Evolutionary conservation across 2,329 filamentous ascomycete species (phyloP).

Genomic region (Ophiostoma triangulosporum): DNA sequence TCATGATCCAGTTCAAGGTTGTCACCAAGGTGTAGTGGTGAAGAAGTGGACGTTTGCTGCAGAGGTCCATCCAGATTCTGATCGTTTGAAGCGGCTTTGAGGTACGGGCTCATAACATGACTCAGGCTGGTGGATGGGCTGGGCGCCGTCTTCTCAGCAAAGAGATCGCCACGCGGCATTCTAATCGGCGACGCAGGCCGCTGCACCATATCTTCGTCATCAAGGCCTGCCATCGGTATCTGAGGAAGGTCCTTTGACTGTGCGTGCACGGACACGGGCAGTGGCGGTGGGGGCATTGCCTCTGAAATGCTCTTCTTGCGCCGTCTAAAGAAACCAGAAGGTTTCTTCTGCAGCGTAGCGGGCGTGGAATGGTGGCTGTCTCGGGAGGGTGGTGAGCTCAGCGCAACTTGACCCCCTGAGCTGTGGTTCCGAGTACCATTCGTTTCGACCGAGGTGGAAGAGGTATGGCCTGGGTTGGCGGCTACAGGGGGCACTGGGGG

Average conservation of each 20-base stretch:
- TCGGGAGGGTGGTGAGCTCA: constrained; percentile 35
- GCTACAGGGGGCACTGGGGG: constrained; percentile 13
- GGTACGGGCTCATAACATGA: constrained; percentile 76
- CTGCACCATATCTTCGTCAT: constrained; percentile 16
- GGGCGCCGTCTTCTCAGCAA: constrained; percentile 25
- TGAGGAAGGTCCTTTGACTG: constrained; percentile 18
- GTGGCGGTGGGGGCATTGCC: constrained; percentile 40
- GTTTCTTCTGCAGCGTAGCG: constrained; percentile 64
- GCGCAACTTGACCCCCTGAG: constrained; percentile 33
- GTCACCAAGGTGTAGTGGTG: neutral
- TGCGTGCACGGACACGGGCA: constrained; percentile 26
- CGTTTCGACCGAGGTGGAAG: constrained; percentile 23
- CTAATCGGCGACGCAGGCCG: constrained; percentile 23
- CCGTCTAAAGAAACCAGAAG: constrained; percentile 85
- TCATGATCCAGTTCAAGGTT: neutral
- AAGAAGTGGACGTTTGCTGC: neutral
- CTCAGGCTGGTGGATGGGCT: constrained; percentile 70
- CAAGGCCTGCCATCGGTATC: constrained; percentile 8
- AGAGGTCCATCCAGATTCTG: neutral
- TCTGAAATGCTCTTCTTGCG: constrained; percentile 83
- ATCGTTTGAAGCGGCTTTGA: constrained; percentile 25
- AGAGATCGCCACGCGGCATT: constrained; percentile 19
- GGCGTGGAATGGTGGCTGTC: constrained; percentile 36
- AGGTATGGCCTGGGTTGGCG: constrained; percentile 18
- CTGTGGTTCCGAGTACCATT: constrained; percentile 25